These are phyloP conservation scores for Suillus fuscotomentosus DNA, from an alignment of 768 basidiomycete genomes.

Conservation along the genomic window DNA sequence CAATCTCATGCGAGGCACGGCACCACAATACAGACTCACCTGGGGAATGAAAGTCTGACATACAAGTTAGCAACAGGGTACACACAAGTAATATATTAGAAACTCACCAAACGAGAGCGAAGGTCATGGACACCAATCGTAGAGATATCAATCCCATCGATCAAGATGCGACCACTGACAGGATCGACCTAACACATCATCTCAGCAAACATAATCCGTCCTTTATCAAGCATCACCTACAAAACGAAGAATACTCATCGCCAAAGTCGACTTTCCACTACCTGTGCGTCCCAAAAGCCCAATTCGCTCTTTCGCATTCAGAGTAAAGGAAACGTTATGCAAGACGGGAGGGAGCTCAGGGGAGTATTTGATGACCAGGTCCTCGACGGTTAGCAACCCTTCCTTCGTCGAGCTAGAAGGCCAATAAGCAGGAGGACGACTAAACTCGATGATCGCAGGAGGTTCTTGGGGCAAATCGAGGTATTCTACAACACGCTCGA, in stretches of 20 bases:
- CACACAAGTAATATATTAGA: not conserved
- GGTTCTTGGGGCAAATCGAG: conserved; percentile 88
- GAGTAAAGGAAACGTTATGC: conserved; percentile 68
- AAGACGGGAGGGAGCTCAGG: conserved; percentile 83
- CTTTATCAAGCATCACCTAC: conserved; percentile 37
- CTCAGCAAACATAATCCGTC: not conserved
- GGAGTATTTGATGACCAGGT: conserved; percentile 79
- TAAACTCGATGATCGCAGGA: conserved; percentile 67
- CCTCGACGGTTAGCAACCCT: conserved; percentile 63
- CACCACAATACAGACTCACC: conserved; percentile 8
- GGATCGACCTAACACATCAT: conserved; percentile 61
- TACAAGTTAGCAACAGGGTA: conserved; percentile 6
- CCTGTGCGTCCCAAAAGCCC: conserved; percentile 83
- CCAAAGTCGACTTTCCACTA: conserved; percentile 80
- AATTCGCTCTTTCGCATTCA: conserved; percentile 71
- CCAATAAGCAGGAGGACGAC: conserved; percentile 89
- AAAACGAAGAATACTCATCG: conserved; percentile 84
- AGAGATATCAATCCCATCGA: conserved; percentile 88
- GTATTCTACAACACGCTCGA: conserved; percentile 91
- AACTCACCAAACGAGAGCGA: conserved; percentile 65
- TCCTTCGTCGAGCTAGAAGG: conserved; percentile 68
- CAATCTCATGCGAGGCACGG: not conserved
- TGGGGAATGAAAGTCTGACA: conserved; percentile 75
- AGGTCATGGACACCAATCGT: conserved; percentile 83
- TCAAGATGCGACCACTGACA: conserved; percentile 65